Evolutionary conservation across 208 protist species (phyloP), one percentile per base, ranked within the genome.

Genomic region (Acanthamoeba rhysodes): DNA sequence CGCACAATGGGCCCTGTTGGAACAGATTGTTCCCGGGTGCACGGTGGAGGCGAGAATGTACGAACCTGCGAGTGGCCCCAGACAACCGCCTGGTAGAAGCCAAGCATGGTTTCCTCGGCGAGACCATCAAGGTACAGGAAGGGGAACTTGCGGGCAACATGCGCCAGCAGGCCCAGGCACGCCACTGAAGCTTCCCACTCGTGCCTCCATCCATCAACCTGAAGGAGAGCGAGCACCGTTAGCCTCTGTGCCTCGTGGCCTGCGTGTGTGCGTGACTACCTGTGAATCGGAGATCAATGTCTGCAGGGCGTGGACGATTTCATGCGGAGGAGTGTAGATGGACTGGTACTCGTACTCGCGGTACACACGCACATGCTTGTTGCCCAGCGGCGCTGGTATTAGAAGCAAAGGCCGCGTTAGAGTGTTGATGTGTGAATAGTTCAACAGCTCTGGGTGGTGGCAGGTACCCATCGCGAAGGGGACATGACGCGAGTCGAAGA

Each of bases 271-370:
- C 4, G 29, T 29, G 0, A 7, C 9, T 66, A 93, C 55, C 55
- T 76, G 87, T 0, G 64, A 93, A 53, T 78, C 62, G 27, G 64
- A 93, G 62, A 93, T 78, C 8, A 93, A n/a, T 18, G 87, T 93
- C 64, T 93, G 87, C 29, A 93, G 64, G 87, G 62, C 55, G 34
- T 93, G 87, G 2, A 93, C 87, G 37, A 93, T 76, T 29, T 93
- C 87, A 27, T 93, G 87, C 16, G 87, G 87, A 0, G 87, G 87
- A 18, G 62, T 76, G 62, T 93, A 93, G 62, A 93, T 93, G 8
- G 87, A 57, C 48, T 93, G 87, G n/a, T 57, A 76, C 87, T 93
- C 87, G 64, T 93, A 93, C n/a, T 78, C 62, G 8, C 62, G 20
- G 62, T 93, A 93, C 62, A 93, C 87, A 8, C 87, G 87, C n/a